Base-by-base conservation (phyloP, 768 basidiomycete species). In the Floccularia luteovirens region DNA sequence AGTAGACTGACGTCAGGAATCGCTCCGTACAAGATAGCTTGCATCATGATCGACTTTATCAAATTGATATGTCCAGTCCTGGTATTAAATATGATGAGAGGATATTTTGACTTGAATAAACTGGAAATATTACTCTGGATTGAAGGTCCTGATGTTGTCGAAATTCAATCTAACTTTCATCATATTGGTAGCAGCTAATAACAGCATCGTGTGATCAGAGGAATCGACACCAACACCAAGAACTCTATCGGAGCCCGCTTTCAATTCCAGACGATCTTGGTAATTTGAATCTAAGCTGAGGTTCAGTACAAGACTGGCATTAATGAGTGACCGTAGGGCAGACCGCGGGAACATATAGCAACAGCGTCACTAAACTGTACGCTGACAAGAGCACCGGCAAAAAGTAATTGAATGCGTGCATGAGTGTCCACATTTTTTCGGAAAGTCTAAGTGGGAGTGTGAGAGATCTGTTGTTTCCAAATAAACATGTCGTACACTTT, bases 281-380 rank as follows among this genome's bases (percentile, higher is more conserved):
- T 79, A 90, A 40, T 78, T 74, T 3, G 78, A 81, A 44, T 77
- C 86, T 89, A 44, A 39, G 31, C 16, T 27, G 21, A 22, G 20
- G 14, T 7, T 22, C 27, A 39, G 5, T 43, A 23, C 24, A 5
- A 35, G 22, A 17, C 35, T n/a, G 32, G 16, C 5, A 25, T 23
- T 28, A 36, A 28, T 31, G 24, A 19, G 32, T 22, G 20, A 10
- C n/a, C 23, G 36, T 13, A 24, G 24, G 20, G 39, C 49, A 14
- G 38, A 85, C 86, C 74, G 61, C 74, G 68, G 36, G 83, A 73
- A 55, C 79, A 82, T 8, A 89, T 64, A 3, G 81, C 79, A 14
- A 87, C 75, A 1, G 83, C 77, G 56, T 89, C 85, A 21, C 84
- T 84, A 46, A 86, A 89, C 48, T 87, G 76, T 5, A 85, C 69